Evolutionary conservation across 129 eudicot genomes (phyloP).

Genomic region (Dittrichia graveolens): DNA sequence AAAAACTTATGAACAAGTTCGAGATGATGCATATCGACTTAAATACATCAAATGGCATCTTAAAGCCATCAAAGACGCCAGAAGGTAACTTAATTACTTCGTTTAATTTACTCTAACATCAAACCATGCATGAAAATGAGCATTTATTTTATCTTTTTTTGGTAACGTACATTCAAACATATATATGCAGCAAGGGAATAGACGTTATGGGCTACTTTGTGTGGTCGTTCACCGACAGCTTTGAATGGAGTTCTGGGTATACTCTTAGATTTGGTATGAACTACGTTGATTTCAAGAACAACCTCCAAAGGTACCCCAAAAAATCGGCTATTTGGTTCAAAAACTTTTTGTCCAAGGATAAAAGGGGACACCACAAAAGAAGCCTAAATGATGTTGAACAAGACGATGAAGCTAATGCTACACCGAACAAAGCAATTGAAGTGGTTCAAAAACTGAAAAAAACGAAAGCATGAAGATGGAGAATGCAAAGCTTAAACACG

Average conservation of each 20-base stretch:
- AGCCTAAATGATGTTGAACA: background rate
- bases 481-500: background rate
- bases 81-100: background rate
- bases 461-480: slow-evolving; percentile 4
- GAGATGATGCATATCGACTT: slow-evolving; percentile 30
- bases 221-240: slow-evolving; percentile 63
- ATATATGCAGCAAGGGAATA: slow-evolving; percentile 34
- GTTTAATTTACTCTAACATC: background rate
- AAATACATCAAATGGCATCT: slow-evolving; percentile 22
- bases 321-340: slow-evolving; percentile 56
- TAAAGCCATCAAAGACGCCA: slow-evolving; percentile 25
- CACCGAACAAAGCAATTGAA: background rate
- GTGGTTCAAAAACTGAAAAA: slow-evolving; percentile 22
- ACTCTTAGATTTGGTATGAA: slow-evolving; percentile 49
- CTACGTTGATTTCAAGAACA: slow-evolving; percentile 45
- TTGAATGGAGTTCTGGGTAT: slow-evolving; percentile 53
- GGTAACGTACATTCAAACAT: background rate
- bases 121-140: too few species aligned
- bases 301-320: slow-evolving; percentile 48
- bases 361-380: slow-evolving; percentile 13
- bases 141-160: too few species aligned
- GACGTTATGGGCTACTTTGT: slow-evolving; percentile 46
- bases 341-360: slow-evolving; percentile 27
- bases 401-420: slow-evolving; percentile 1
- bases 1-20: slow-evolving; percentile 31